Conservation (phyloP, 164 flowering plant species). For the Liquidambar formosana region DNA sequence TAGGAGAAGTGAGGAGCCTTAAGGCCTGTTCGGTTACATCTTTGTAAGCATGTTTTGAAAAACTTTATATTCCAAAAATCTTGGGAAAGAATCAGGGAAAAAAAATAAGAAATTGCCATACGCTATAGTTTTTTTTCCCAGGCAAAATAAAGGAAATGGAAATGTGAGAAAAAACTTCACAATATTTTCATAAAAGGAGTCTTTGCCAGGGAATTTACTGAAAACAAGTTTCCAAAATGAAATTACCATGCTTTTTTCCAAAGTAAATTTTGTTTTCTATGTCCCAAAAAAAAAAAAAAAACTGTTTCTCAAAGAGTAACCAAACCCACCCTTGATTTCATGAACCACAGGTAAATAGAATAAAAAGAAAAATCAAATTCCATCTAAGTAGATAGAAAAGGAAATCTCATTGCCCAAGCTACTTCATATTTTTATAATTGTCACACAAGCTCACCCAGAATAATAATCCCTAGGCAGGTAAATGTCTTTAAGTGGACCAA, state of each 20-base stretch:
- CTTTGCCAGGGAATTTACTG: neutral
- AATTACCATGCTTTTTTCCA: neutral
- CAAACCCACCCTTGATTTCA: neutral
- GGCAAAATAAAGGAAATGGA: neutral
- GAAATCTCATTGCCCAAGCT: neutral
- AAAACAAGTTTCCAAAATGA: neutral
- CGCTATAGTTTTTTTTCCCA: neutral
- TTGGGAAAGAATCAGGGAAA: too few relatives aligned
- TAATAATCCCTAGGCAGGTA: constrained; percentile 71
- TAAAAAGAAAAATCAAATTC: neutral
- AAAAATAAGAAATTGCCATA: too few relatives aligned
- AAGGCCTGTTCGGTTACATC: constrained; percentile 2
- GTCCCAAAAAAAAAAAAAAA: neutral
- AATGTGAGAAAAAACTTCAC: neutral
- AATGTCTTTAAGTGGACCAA: constrained; percentile 63
- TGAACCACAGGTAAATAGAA: neutral
- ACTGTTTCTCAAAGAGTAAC: neutral
- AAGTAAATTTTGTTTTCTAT: neutral
- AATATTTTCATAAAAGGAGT: neutral
- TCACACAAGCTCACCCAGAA: constrained; percentile 48
- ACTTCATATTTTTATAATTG: neutral
- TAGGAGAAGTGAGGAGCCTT: neutral
- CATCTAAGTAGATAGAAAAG: neutral
- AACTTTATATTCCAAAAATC: too few relatives aligned
- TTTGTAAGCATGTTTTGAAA: too few relatives aligned